These are phyloP conservation scores for Xerocomus potaroensis DNA, from an alignment of 768 basidiomycete species.

Conservation along the genomic window DNA sequence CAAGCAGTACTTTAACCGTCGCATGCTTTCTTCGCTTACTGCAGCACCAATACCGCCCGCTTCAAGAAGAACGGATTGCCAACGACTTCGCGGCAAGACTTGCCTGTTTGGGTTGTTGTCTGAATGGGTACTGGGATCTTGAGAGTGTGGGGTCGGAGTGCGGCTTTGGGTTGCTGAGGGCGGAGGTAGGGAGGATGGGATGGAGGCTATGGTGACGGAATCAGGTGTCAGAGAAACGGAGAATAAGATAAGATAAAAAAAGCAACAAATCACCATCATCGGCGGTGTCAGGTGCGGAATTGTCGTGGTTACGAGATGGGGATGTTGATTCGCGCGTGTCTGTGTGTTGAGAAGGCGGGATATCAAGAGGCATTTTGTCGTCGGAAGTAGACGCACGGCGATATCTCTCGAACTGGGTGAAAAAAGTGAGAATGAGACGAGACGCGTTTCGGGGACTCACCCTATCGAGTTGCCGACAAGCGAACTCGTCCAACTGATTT, in stretches of 20 bases:
- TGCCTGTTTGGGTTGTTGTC: slow-evolving; percentile 37
- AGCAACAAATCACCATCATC: slow-evolving; percentile 3
- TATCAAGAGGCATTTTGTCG: slow-evolving; percentile 29
- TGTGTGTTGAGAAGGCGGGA: not conserved
- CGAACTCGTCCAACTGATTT: slow-evolving; percentile 79
- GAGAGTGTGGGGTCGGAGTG: slow-evolving; percentile 23
- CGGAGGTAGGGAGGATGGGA: not conserved
- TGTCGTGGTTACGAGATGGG: slow-evolving; percentile 1
- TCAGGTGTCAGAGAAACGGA: not conserved
- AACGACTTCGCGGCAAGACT: slow-evolving; percentile 70
- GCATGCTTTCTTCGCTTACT: slow-evolving; percentile 88
- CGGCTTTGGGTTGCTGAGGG: slow-evolving; percentile 11
- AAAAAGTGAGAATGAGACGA: not conserved
- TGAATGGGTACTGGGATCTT: slow-evolving; percentile 7
- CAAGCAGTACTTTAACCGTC: slow-evolving; percentile 77
- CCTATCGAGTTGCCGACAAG: slow-evolving; percentile 81
- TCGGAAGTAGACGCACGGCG: slow-evolving; percentile 37
- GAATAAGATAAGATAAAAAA: slow-evolving; percentile 7
- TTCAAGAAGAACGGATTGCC: slow-evolving; percentile 82
- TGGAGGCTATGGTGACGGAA: slow-evolving; percentile 4
- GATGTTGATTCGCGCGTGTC: not conserved
- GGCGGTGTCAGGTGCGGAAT: not conserved
- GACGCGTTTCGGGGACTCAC: slow-evolving; percentile 38
- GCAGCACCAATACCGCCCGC: slow-evolving; percentile 87
- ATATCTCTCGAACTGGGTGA: slow-evolving; percentile 45